Evolutionary conservation across 768 basidiomycete species (phyloP).

Genomic region (Boletales sp.): DNA sequence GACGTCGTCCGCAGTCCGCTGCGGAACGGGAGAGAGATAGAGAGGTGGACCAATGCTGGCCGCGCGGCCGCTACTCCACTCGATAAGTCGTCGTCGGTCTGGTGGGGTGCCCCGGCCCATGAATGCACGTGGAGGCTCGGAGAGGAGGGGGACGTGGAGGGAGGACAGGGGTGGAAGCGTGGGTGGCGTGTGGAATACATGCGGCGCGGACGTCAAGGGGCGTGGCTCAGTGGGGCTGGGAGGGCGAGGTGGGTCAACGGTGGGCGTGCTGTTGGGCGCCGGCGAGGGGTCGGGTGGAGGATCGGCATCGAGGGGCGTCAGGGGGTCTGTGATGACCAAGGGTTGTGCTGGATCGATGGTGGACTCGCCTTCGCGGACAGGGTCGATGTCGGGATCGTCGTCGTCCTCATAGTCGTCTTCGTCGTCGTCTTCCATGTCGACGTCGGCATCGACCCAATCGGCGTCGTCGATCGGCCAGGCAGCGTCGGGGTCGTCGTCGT

Average conservation of each 20-base stretch:
- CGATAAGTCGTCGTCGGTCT: conserved; percentile 25
- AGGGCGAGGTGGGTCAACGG: neutral
- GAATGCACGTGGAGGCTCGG: conserved; percentile 31
- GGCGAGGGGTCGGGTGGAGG: neutral
- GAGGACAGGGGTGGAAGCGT: conserved; percentile 26
- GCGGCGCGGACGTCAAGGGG: conserved; percentile 3
- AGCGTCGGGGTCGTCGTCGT: conserved; percentile 18
- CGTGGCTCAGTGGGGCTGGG: neutral
- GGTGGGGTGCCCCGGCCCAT: conserved; percentile 34
- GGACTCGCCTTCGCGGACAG: conserved; percentile 14
- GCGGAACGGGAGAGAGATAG: conserved; percentile 23
- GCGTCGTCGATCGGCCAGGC: conserved; percentile 21
- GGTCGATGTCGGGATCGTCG: conserved; percentile 17
- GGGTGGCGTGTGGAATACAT: conserved; percentile 5
- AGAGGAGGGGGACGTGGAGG: conserved; percentile 29
- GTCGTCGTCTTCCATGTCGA: conserved; percentile 32
- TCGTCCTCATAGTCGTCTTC: conserved; percentile 32
- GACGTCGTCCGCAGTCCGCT: conserved; percentile 13
- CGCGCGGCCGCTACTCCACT: conserved; percentile 26
- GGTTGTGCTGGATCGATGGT: conserved; percentile 13
- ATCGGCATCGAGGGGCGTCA: conserved; percentile 6
- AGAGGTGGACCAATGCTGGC: conserved; percentile 22
- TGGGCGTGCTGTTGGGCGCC: neutral
- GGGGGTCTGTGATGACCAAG: conserved; percentile 7
- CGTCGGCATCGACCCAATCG: conserved; percentile 24